A percentile compares a stretch with the other conserved stretches of the same genome.
These are phyloP conservation scores for Kwoniella sp. DNA, from an alignment of 768 basidiomycete genomes.

Conservation along the genomic window DNA sequence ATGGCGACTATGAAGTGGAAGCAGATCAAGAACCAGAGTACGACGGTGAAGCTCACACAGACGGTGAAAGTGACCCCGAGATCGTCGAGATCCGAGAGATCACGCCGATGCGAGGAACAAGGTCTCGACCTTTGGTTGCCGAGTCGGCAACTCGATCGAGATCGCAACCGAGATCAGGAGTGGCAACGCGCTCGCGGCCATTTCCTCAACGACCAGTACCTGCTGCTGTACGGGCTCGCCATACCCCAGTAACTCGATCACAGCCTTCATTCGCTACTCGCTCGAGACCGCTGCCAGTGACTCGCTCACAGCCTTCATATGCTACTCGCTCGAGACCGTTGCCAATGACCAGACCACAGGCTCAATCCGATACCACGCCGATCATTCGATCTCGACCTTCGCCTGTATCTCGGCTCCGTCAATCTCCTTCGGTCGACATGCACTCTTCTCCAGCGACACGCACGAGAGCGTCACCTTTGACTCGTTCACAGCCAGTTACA, in stretches of 20 bases:
- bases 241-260: not conserved
- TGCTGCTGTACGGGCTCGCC: not conserved
- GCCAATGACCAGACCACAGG: not conserved
- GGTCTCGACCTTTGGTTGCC: not conserved
- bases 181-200: too few relatives aligned
- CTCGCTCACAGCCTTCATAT: not conserved
- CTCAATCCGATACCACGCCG: not conserved
- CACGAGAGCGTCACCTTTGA: not conserved
- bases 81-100: slow-evolving; percentile 4
- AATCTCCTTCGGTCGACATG: not conserved
- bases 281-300: not conserved
- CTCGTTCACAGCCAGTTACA: not conserved
- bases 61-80: not conserved
- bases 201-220: not conserved
- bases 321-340: not conserved
- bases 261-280: not conserved
- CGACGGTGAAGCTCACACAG: not conserved
- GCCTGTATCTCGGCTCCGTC: not conserved
- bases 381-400: not conserved
- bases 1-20: slow-evolving; percentile 1
- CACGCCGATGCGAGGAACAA: not conserved
- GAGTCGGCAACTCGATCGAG: not conserved
- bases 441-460: not conserved
- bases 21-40: slow-evolving; percentile 6
- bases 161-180: too few relatives aligned